Evolutionary conservation across 177 flowering plant species (phyloP), one percentile per base, ranked within the genome.

Genomic region (Vitis hybrid): DNA sequence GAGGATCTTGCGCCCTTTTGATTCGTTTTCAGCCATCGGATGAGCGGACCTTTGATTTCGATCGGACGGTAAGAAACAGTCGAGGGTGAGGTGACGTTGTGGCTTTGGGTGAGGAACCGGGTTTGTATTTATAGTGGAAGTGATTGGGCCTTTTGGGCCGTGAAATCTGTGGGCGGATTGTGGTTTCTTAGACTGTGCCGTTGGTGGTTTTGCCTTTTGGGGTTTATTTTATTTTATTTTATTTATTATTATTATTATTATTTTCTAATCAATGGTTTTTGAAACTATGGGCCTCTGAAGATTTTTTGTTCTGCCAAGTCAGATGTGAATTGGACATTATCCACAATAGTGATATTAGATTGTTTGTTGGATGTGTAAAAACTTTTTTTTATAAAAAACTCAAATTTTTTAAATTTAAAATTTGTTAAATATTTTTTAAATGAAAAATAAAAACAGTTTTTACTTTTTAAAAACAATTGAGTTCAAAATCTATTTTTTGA

Each of bases 1-100:
- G 24, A 87, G 61, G 52, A 87, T 80, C 81, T 71, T 85, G 27
- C 85, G 72, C 57, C 68, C 81, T n/a, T 64, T 64, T 50, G 19
- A 72, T 58, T 46, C 69, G 14, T 21, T 67, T 3, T 72, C 81
- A 17, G 64, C 78, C 76, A 72, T 75, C 66, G 21, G 24, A 49
- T 54, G n/a, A 11, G 2, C 35, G 1, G 27, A 3, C 3, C 12
- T 3, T 11, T 67, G 51, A 12, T 21, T 3, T 11, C 62, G 51
- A 51, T 69, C 66, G 21, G 35, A 66, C 66, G 64, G 58, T 62
- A 6, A 48, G 13, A 32, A 6, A 1, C 56, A 30, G 2, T 68
- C 15, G 35, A 27, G 46, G 46, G 1, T 24, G 71, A 46, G 64
- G 17, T 4, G 10, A 0, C 6, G 46, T 52, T 35, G 15, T n/a